Conservation (phyloP, 495 filamentous ascomycete genomes). For the Melanomma pulvis-pyrius region DNA sequence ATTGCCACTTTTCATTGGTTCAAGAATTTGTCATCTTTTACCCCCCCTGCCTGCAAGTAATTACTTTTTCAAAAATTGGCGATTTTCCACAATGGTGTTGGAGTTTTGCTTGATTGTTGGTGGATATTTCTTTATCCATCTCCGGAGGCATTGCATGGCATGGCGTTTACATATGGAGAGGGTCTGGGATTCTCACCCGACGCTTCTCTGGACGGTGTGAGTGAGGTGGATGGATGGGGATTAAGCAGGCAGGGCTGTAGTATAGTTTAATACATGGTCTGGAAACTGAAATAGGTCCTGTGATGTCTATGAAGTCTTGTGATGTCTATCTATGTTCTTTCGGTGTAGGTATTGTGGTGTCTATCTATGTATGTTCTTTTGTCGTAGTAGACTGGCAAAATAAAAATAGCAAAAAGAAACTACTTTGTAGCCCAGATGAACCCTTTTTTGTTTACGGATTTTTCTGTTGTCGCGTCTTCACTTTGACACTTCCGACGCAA, state of each 20-base stretch:
- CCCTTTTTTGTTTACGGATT: too few species aligned
- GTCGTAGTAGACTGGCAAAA: not conserved
- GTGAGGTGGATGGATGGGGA: not conserved
- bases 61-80: not conserved
- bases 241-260: not conserved
- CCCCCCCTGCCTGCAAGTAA: not conserved
- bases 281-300: not conserved
- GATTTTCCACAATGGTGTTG: not conserved
- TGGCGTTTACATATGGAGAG: not conserved
- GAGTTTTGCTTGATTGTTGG: not conserved
- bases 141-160: not conserved
- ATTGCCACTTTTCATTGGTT: not conserved
- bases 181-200: not conserved
- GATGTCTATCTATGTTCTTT: too few species aligned
- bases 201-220: not conserved
- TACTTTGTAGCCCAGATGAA: too few species aligned
- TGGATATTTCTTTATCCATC: not conserved
- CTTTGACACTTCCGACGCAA: too few species aligned
- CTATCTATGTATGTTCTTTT: not conserved
- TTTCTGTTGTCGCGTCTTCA: too few species aligned
- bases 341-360: too few species aligned
- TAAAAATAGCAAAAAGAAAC: too few species aligned
- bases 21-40: not conserved
- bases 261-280: not conserved
- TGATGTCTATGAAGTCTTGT: not conserved